Base-by-base conservation (phyloP, 345 rosid genomes). In the Arabidopsis suecica region DNA sequence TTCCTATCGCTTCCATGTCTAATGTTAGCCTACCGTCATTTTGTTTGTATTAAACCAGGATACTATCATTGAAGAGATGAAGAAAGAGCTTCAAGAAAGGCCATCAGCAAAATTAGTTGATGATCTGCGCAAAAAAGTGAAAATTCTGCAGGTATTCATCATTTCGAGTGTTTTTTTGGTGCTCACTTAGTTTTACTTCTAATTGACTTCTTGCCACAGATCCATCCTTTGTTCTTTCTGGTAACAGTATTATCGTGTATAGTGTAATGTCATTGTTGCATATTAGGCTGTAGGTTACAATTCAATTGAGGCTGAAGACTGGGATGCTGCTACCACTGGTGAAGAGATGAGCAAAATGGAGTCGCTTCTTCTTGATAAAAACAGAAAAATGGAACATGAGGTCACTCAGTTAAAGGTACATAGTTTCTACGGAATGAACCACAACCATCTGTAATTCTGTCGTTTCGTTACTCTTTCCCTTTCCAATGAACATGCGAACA, bases 291-390 rank as follows among this genome's bases (percentile, higher is more conserved):
- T 92, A 51, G 98, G 96, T 62, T 95, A 95, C 84, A 95, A 92
- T 85, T 92, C 97, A 49, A 90, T 90, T 73, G 99, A 95, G 82
- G 99, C 97, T 74, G 99, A 95, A 83, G 97, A 95, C 79, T 95
- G 98, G 99, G 99, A 95, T 78, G 93, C 75, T 45, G 99, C 99
- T 68, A 89, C 99, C 56, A 78, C 82, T 41, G 93, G 93, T 68
- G 94, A 92, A 78, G 99, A 92, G 85, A 95, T 92, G 97, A 92
- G 97, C 89, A 90, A 87, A 84, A 89, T 95, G 99, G 99, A 95
- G 80, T 90, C 89, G 61, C 97, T 95, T 79, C 97, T 95, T 77
- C 99, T 95, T 61, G 99, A 95, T 80, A 95, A 95, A 86, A 95
- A 92, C 80, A 83, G 88, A 72, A 95, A 86, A 83, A 89, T 95